Conservation (phyloP, 768 basidiomycete genomes). For the Tricholoma sp. region DNA sequence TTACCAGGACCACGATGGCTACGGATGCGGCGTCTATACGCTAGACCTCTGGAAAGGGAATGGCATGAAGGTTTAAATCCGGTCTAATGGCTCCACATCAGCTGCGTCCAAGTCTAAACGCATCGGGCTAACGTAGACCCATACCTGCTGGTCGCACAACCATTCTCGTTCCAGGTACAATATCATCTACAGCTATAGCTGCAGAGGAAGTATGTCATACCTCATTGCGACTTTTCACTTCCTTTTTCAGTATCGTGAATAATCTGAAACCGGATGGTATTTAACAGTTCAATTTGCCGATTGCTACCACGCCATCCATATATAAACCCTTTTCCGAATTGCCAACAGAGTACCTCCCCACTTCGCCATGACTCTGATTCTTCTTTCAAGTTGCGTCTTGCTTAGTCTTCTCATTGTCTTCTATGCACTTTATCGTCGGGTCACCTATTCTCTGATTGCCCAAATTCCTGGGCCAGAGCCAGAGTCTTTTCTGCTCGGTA, state of each 20-base stretch:
- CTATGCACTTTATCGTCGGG: conserved; percentile 25
- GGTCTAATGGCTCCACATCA: background rate
- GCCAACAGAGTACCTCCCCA: background rate
- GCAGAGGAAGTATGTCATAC: conserved; percentile 1
- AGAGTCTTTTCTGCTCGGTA: conserved; percentile 36
- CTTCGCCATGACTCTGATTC: conserved; percentile 8
- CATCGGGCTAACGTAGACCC: background rate
- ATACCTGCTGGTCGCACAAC: background rate
- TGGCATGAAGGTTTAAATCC: background rate
- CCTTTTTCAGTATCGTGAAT: conserved; percentile 1
- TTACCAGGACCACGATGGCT: conserved; percentile 5
- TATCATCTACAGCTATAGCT: conserved; percentile 3
- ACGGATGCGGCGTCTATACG: conserved; percentile 1
- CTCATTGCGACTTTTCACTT: conserved; percentile 1
- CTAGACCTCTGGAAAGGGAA: background rate
- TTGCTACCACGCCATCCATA: background rate
- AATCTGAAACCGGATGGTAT: conserved; percentile 4
- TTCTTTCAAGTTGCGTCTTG: background rate
- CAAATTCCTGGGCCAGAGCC: conserved; percentile 30
- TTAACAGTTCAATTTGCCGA: conserved; percentile 12
- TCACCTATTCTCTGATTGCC: conserved; percentile 28
- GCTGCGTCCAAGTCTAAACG: background rate
- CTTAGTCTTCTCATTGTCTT: conserved; percentile 8
- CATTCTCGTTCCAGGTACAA: background rate
- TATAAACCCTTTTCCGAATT: conserved; percentile 3